Base-by-base conservation (phyloP, 495 filamentous ascomycete species). In the Penicillium diatomitis region DNA sequence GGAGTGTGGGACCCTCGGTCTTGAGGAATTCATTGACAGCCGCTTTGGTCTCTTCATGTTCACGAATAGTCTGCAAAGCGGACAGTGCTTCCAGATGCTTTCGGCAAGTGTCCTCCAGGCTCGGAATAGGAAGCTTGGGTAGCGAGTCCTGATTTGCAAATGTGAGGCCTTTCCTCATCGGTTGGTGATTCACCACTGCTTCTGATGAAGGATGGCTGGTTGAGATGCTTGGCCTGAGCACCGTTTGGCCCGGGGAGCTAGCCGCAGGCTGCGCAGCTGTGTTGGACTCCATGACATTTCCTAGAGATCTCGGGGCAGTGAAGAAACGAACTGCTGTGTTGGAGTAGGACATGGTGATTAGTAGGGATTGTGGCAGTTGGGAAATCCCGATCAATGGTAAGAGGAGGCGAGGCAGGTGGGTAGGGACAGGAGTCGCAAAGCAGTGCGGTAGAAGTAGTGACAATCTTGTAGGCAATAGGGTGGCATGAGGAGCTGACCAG, bases 81-180 rank as follows among this genome's bases (percentile, higher is more conserved):
- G 80, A 81, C 45, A 98, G 70, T n/a, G 85, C 81, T 8, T 82
- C 73, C 2, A 95, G 70, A 61, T 96, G 96, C 56, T 82, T 89
- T 54, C 81, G 76, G 59, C 85, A 88, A 4, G 86, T 90, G 50
- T 68, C 70, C 47, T 90, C 86, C 8, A 98, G 77, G n/a, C 95
- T 88, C 3, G 94, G 91, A 47, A 98, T 95, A 12, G 92, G 92
- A 29, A 98, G 72, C 66, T 95, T 95, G 8, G 89, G 87, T 3
- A 98, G 76, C 53, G 82, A 82, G 49, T 96, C 90, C 62, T 98
- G 90, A 50, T 81, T 75, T 34, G 90, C 85, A 67, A 88, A 98
- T 0, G 92, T 97, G 57, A 95, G 79, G 6, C 70, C 68, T 45
- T 63, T 61, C 11, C 55, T 61, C 42, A 61, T 65, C 2, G 60